Conservation (phyloP, 108 stramenopile species). For the Cylindrotheca fusiformis region DNA sequence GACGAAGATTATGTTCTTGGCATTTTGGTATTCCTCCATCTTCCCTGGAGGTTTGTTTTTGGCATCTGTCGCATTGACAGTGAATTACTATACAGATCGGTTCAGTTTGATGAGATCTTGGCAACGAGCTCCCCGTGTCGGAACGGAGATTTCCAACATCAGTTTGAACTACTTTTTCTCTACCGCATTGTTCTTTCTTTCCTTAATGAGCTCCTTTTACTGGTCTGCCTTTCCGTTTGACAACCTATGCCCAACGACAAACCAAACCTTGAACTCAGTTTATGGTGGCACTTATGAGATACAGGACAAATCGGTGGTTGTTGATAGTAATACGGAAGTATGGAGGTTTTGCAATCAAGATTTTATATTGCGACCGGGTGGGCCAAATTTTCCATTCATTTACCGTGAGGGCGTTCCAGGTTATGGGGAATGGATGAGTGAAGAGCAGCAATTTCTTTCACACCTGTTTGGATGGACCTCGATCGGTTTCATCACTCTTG, state of each 20-base stretch:
- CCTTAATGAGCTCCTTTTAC: slow-evolving; percentile 65
- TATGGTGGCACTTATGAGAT: slow-evolving; percentile 20
- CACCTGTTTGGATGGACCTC: slow-evolving; percentile 16
- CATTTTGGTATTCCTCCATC: slow-evolving; percentile 75
- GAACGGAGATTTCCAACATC: slow-evolving; percentile 63
- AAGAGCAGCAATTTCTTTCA: slow-evolving; percentile 3
- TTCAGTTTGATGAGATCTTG: slow-evolving; percentile 74
- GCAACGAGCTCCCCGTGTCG: slow-evolving; percentile 67
- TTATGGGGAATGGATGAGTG: slow-evolving; percentile 12
- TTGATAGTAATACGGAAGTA: neutral
- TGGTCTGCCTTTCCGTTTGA: slow-evolving; percentile 86
- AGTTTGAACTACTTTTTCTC: slow-evolving; percentile 76
- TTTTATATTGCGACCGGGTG: slow-evolving; percentile 17
- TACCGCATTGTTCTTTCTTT: slow-evolving; percentile 55
- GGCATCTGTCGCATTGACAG: slow-evolving; percentile 56
- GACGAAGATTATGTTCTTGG: slow-evolving; percentile 72
- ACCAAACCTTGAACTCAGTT: too few species aligned
- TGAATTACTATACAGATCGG: slow-evolving; percentile 72
- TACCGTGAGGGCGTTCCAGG: slow-evolving; percentile 2
- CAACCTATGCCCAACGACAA: slow-evolving; percentile 59
- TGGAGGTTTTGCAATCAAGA: slow-evolving; percentile 45
- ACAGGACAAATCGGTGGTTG: too few species aligned
- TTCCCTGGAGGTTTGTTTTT: slow-evolving; percentile 74
- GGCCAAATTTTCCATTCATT: slow-evolving; percentile 46
- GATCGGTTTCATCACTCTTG: slow-evolving; percentile 35